Base-by-base conservation (phyloP, 495 filamentous ascomycete species). In the Trypethelium eluteriae region DNA sequence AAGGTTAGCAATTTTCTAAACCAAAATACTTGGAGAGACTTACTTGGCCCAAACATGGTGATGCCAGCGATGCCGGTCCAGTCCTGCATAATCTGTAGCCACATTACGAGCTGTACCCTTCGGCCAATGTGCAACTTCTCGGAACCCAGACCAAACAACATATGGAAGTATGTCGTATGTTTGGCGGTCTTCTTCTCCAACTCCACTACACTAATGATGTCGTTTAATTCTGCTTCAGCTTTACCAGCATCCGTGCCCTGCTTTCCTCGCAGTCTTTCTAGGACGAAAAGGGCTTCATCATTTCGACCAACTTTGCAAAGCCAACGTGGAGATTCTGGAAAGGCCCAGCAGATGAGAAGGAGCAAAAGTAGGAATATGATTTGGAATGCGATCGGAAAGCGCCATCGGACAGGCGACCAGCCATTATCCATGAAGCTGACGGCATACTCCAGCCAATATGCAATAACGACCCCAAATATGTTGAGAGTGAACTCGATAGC, bases 401-500 rank as follows among this genome's bases (percentile, higher is more conserved):
- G 76, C 86, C 86, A 89, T 63, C 81, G 79, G 71, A 88, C 80
- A 32, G 84, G 67, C 38, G 83, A 83, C 35, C 75, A 74, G 47
- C 83, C 83, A 36, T 77, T 77, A 59, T 86, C 80, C 70, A 86
- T 79, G 69, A 80, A 84, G 5, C 82, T 83, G 25, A 84, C 75
- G 12, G 84, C 85, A 81, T 86, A 90, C 71, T 89, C 87, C 35
- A 90, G 78, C 88, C 87, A 90, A 67, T 89, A 89, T 5, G 86
- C 87, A 25, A 89, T 77, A 2, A 89, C 86, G 3, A 90, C 86
- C 72, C 88, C 88, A 49, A 89, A 86, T 67, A 89, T 89, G 70
- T 90, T 90, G 14, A 89, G 70, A 0, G 86, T 89, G 69, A 91
- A 89, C 69, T 90, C 88, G 64, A 89, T 89, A 3, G 87, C 84